Percentiles rank a stretch among this genome's conserved stretches.
These are phyloP conservation scores for Rosa chinensis DNA, from an alignment of 306 rosid species.

Conservation along the genomic window DNA sequence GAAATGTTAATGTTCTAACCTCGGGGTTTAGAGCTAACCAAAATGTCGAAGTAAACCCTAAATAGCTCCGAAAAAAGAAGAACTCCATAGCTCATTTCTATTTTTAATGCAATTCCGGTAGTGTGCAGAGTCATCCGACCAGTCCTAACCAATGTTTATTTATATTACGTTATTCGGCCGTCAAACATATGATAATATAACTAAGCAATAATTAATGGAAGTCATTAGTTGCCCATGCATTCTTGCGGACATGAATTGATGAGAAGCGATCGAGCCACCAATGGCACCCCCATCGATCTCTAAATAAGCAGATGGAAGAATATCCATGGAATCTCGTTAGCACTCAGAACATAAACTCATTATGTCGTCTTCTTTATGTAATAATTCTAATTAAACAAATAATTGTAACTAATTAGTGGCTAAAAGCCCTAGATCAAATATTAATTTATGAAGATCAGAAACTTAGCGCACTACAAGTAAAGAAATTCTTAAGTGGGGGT, in stretches of 20 bases:
- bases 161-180: too few species aligned
- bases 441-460: neutral
- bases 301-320: neutral
- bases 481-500: too few species aligned
- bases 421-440: conserved; percentile 2
- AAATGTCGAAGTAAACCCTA: too few species aligned
- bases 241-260: neutral
- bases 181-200: too few species aligned
- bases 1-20: too few species aligned
- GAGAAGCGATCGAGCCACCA: neutral
- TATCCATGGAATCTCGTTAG: conserved; percentile 10
- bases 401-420: neutral
- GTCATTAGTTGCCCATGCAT: neutral
- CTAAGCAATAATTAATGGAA: neutral
- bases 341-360: conserved; percentile 7
- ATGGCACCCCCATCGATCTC: conserved; percentile 2
- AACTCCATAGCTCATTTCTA: too few species aligned
- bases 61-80: too few species aligned
- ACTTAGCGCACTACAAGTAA: neutral
- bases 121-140: too few species aligned
- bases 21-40: too few species aligned
- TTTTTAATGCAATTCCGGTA: too few species aligned
- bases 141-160: too few species aligned
- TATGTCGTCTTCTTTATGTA: neutral
- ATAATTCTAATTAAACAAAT: neutral